phyloP scores from a whole-genome alignment of 78 protist species.

The slime mould (Dictyostelium discoideum) region DNA sequence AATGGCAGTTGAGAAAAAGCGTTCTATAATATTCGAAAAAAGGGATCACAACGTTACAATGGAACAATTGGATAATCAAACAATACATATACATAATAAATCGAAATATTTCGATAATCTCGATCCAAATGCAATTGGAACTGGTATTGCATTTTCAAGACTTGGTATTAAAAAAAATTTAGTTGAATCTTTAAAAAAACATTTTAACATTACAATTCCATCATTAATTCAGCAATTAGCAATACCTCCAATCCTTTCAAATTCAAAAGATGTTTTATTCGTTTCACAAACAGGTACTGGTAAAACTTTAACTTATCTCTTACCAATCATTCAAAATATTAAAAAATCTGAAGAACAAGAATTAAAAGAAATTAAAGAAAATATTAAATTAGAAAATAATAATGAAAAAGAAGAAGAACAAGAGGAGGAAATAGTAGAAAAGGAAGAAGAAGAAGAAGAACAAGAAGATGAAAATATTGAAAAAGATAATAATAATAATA shows the following conservation, averaged over 20 bases:
- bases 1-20: not conserved
- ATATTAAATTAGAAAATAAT: not conserved
- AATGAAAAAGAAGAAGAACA: not conserved
- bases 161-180: not conserved
- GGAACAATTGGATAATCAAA: not conserved
- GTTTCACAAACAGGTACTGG: constrained; percentile 88
- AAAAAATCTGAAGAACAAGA: constrained; percentile 54
- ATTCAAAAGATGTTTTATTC: constrained; percentile 33
- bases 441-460: not conserved
- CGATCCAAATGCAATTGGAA: not conserved
- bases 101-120: constrained; percentile 13
- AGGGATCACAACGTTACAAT: not conserved
- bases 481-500: not conserved
- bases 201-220: constrained; percentile 11
- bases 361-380: constrained; percentile 1
- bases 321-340: constrained; percentile 81
- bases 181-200: not conserved
- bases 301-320: constrained; percentile 88
- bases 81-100: not conserved
- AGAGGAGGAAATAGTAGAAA: not conserved
- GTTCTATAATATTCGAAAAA: not conserved
- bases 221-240: constrained; percentile 44
- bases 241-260: constrained; percentile 58
- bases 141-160: constrained; percentile 25
- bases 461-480: not conserved